Base-by-base conservation (phyloP, 495 filamentous ascomycete genomes). In the Beverwykella pulmonaria region DNA sequence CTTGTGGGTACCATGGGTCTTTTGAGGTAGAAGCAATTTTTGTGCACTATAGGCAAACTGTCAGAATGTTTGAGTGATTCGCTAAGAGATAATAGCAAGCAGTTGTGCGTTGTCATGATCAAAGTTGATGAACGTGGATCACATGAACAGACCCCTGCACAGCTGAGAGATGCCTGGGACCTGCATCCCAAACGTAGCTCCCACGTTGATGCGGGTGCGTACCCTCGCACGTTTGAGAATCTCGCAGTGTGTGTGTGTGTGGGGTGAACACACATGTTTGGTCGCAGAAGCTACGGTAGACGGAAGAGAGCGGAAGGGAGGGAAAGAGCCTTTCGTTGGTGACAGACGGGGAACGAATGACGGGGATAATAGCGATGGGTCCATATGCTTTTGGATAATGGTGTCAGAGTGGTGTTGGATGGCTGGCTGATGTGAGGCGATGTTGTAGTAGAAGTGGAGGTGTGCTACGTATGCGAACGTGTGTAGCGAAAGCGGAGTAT, bases 281-380 rank as follows among this genome's bases (percentile, higher is more conserved):
- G 60, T 30, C 49, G 12, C 25, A 26, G 20, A 39, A 27, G 30
- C 25, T 46, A 22, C 20, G 36, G 22, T 49, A 7, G 39, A 30
- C 41, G 57, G 57, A 60, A 29, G 27, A 39, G 36, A 27, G 57
- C 57, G 52, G 52, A 54, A 54, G 57, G 57, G 57, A 60, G 59
- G 59, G 19, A 52, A 23, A 26, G 30, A 30, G 30, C 6, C 25
- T 14, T 19, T 53, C 25, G 49, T 23, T 22, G n/a, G 25, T 39
- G 20, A 44, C 19, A 44, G 58, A 12, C 5, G 17, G 41, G 27
- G 56, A 34, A 6, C 32, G 36, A 59, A 44, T 12, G 26, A 19
- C 12, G 41, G 34, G 20, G 32, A 47, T 12, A 34, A 34, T 5
- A 34, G 32, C 32, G 32, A 12, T 34, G 32, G 32, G 32, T n/a